phyloP scores from a whole-genome alignment of 108 stramenopile species.

The Conticribra weissflogii region DNA sequence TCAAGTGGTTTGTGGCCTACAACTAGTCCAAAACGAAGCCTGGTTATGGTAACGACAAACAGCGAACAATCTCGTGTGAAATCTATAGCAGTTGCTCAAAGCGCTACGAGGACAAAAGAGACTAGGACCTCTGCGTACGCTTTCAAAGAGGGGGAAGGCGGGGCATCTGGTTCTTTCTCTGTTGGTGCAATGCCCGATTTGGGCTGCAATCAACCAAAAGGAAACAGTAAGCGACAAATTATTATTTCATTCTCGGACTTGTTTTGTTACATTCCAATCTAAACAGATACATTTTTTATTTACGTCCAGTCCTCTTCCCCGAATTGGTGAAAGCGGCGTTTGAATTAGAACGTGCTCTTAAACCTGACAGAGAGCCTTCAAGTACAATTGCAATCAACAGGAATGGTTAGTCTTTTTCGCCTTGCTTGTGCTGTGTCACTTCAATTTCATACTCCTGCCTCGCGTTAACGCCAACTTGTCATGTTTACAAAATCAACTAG shows the following conservation, averaged over 20 bases:
- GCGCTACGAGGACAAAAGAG: constrained; percentile 44
- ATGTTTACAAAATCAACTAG: constrained; percentile 51
- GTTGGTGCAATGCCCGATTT: constrained; percentile 84
- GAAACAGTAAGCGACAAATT: too few species aligned
- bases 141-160: constrained; percentile 70
- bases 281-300: too few species aligned
- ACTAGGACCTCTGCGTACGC: constrained; percentile 65
- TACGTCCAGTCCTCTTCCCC: constrained; percentile 83
- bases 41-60: constrained; percentile 75
- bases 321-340: constrained; percentile 80
- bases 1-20: constrained; percentile 73
- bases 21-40: constrained; percentile 73
- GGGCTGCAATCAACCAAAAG: constrained; percentile 6
- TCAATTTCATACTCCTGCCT: too few species aligned
- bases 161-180: constrained; percentile 80
- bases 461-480: too few species aligned
- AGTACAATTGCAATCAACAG: constrained; percentile 96
- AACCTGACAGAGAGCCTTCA: constrained; percentile 83
- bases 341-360: constrained; percentile 70
- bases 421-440: background rate
- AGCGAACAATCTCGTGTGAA: constrained; percentile 38
- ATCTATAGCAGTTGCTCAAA: constrained; percentile 52
- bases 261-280: too few species aligned
- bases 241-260: too few species aligned
- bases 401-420: constrained; percentile 72